A percentile compares a stretch with the other conserved stretches of the same genome.
phyloP scores from a whole-genome alignment of 805 yeast genomes.

The Debaryomyces tyrocola region DNA sequence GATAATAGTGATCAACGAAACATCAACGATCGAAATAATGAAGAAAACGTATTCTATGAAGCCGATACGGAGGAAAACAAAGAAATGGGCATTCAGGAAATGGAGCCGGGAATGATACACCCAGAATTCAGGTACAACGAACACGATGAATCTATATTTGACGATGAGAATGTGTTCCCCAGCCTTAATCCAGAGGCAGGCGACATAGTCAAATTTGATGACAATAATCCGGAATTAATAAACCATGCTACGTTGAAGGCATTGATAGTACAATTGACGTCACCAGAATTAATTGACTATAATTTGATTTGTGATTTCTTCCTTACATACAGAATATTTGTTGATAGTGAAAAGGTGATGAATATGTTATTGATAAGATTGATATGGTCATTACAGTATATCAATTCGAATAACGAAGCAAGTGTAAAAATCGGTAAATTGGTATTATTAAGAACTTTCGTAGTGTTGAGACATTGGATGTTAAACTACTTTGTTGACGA shows the following conservation, averaged over 20 bases:
- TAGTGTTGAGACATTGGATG: conserved; percentile 85
- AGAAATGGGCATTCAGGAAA: background rate
- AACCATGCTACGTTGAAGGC: conserved; percentile 44
- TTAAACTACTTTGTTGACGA: conserved; percentile 86
- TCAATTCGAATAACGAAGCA: conserved; percentile 25
- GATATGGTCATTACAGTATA: conserved; percentile 64
- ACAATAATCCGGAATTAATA: conserved; percentile 28
- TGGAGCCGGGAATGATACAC: conserved; percentile 8
- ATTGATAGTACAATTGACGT: conserved; percentile 61
- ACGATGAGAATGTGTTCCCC: conserved; percentile 36
- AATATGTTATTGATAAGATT: conserved; percentile 63
- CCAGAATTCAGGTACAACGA: conserved; percentile 30
- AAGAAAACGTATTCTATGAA: background rate
- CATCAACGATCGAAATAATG: background rate
- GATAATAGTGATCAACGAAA: background rate
- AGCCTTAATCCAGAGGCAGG: conserved; percentile 17
- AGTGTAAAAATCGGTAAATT: conserved; percentile 54
- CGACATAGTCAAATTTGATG: conserved; percentile 35
- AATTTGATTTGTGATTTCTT: conserved; percentile 81
- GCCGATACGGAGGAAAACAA: background rate
- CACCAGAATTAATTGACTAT: conserved; percentile 76
- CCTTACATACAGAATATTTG: conserved; percentile 74
- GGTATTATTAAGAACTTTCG: conserved; percentile 79
- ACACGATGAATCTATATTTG: conserved; percentile 39
- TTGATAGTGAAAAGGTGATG: conserved; percentile 57